Evolutionary conservation across 2,329 filamentous ascomycete genomes (phyloP).

Genomic region (Beauveria medogensis): DNA sequence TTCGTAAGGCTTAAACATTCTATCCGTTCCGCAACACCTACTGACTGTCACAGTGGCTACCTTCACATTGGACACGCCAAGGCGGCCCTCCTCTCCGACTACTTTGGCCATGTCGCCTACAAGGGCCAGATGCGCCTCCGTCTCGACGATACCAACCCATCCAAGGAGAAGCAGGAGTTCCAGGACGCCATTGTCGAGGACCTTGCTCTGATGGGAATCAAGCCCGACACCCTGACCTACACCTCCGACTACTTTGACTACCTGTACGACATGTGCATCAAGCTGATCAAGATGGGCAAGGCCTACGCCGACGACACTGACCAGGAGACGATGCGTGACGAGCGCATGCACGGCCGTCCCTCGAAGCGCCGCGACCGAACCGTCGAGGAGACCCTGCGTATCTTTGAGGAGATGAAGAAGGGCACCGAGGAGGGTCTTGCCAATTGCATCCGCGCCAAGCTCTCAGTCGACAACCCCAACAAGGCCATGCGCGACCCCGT

Average conservation of each 20-base stretch:
- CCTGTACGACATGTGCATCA: slow-evolving; percentile 76
- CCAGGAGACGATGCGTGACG: slow-evolving; percentile 76
- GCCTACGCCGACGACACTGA: slow-evolving; percentile 94
- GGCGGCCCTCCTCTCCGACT: slow-evolving; percentile 87
- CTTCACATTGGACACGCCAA: slow-evolving; percentile 96
- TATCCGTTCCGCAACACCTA: background rate
- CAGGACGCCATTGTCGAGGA: slow-evolving; percentile 92
- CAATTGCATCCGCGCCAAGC: slow-evolving; percentile 93
- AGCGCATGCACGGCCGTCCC: slow-evolving; percentile 77
- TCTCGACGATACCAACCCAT: slow-evolving; percentile 95
- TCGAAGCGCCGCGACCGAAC: slow-evolving; percentile 72
- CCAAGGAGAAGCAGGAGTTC: slow-evolving; percentile 95
- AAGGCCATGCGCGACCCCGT: slow-evolving; percentile 94
- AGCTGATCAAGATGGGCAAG: slow-evolving; percentile 76
- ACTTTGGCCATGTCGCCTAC: slow-evolving; percentile 91
- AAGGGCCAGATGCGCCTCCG: slow-evolving; percentile 84
- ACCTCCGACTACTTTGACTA: slow-evolving; percentile 95
- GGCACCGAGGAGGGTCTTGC: slow-evolving; percentile 69
- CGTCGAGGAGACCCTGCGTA: slow-evolving; percentile 75
- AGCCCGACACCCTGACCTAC: slow-evolving; percentile 77
- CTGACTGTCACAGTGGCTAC: slow-evolving; percentile 51
- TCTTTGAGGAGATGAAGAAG: slow-evolving; percentile 89
- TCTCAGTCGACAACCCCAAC: slow-evolving; percentile 85
- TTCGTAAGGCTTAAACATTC: slow-evolving; percentile 46
- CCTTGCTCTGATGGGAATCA: slow-evolving; percentile 82